Percentiles rank a stretch among this genome's conserved stretches.
Conservation (phyloP, 495 filamentous ascomycete species). For the Usnea hakonensis region DNA sequence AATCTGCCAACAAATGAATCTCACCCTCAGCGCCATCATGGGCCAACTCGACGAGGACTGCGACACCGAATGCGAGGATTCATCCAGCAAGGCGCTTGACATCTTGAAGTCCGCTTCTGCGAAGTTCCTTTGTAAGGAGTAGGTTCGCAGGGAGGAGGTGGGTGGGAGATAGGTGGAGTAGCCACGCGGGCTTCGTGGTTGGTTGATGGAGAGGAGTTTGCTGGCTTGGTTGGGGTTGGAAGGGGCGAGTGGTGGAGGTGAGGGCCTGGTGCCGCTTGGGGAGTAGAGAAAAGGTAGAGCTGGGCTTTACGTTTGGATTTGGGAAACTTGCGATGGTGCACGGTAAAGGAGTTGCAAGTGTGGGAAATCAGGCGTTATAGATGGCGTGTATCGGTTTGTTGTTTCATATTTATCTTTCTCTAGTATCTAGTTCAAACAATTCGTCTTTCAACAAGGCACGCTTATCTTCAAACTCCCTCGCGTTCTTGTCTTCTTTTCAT, state of each 20-base stretch:
- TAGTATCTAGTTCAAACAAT: too few relatives aligned
- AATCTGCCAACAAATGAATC: neutral
- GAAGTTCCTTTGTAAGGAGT: neutral
- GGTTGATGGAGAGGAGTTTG: neutral
- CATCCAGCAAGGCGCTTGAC: neutral
- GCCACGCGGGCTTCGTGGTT: neutral
- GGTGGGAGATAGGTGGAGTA: too few relatives aligned
- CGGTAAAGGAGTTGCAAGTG: too few relatives aligned
- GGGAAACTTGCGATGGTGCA: too few relatives aligned
- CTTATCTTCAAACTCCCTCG: too few relatives aligned
- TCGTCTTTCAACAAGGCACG: too few relatives aligned
- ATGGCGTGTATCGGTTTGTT: too few relatives aligned
- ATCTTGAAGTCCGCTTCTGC: neutral
- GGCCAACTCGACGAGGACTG: neutral
- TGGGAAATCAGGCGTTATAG: too few relatives aligned
- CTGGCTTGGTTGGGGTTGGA: neutral
- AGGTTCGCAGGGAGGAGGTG: neutral
- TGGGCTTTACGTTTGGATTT: too few relatives aligned
- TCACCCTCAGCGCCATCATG: neutral
- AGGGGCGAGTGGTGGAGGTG: neutral
- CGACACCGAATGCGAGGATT: neutral
- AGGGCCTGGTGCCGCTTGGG: neutral
- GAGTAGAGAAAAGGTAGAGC: too few relatives aligned
- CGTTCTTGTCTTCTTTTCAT: too few relatives aligned
- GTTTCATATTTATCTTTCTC: too few relatives aligned